Evolutionary conservation across 2,329 filamentous ascomycete genomes (phyloP).

Genomic region (Sphaerulina musiva): DNA sequence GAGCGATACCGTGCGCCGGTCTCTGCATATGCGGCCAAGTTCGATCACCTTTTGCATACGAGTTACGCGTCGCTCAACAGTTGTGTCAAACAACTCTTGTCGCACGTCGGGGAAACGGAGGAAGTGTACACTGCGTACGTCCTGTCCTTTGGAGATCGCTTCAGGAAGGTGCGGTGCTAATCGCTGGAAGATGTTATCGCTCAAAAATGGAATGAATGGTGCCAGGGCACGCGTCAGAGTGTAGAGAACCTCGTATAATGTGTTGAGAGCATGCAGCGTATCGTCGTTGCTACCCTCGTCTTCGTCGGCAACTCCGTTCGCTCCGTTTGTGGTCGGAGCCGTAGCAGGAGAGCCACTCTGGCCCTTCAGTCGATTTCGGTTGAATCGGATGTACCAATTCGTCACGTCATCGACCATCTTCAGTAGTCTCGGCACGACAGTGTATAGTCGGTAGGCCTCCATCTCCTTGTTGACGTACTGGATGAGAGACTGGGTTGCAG

Average conservation of each 20-base stretch:
- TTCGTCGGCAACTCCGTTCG: slow-evolving; percentile 21
- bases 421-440: slow-evolving; percentile 73
- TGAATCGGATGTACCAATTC: slow-evolving; percentile 99
- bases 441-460: slow-evolving; percentile 67
- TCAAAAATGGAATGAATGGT: slow-evolving; percentile 92
- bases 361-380: slow-evolving; percentile 83
- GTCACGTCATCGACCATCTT: slow-evolving; percentile 82
- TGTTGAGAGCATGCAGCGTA: slow-evolving; percentile 84
- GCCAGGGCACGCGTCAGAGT: slow-evolving; percentile 82
- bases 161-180: slow-evolving; percentile 76
- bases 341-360: slow-evolving; percentile 21
- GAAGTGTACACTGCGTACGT: slow-evolving; percentile 86
- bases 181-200: slow-evolving; percentile 85
- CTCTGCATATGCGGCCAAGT: slow-evolving; percentile 75
- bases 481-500: slow-evolving; percentile 82
- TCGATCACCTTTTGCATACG: slow-evolving; percentile 97
- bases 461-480: slow-evolving; percentile 92
- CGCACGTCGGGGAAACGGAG: slow-evolving; percentile 81
- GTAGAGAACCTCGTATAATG: slow-evolving; percentile 86
- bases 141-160: slow-evolving; percentile 56
- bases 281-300: slow-evolving; percentile 72
- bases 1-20: slow-evolving; percentile 74
- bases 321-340: slow-evolving; percentile 20
- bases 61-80: slow-evolving; percentile 76
- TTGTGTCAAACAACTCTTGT: slow-evolving; percentile 77